Percentiles rank a stretch among this genome's conserved stretches.
These are phyloP conservation scores for Arabidopsis lyrata DNA, from an alignment of 441 rosid genomes.

Conservation along the genomic window DNA sequence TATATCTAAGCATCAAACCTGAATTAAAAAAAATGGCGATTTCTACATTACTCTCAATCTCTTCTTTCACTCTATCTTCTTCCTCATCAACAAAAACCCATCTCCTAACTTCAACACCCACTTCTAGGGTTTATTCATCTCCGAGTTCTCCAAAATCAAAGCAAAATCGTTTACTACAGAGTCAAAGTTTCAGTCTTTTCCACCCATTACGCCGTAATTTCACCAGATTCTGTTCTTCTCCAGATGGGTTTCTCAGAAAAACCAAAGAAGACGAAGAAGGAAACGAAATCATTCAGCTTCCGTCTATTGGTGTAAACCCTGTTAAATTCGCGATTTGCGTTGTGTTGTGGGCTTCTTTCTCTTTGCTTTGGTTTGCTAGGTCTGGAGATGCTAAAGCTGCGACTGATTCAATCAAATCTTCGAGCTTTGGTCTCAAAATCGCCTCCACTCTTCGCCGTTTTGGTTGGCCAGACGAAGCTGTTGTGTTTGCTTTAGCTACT, in stretches of 20 bases:
- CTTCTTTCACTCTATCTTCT: slow-evolving; percentile 44
- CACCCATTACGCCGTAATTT: slow-evolving; percentile 25
- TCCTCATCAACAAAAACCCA: slow-evolving; percentile 46
- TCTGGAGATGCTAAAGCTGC: slow-evolving; percentile 84
- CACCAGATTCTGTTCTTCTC: slow-evolving; percentile 40
- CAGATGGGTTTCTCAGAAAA: slow-evolving; percentile 47
- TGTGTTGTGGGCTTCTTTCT: slow-evolving; percentile 71
- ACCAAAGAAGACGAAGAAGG: slow-evolving; percentile 46
- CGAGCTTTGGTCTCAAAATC: slow-evolving; percentile 74
- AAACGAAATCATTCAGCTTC: slow-evolving; percentile 35
- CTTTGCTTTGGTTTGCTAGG: slow-evolving; percentile 80
- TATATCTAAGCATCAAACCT: background rate
- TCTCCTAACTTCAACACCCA: slow-evolving; percentile 41
- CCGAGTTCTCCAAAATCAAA: slow-evolving; percentile 1
- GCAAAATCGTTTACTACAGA: slow-evolving; percentile 18
- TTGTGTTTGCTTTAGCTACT: slow-evolving; percentile 89
- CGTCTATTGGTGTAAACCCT: slow-evolving; percentile 52
- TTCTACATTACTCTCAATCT: slow-evolving; percentile 49
- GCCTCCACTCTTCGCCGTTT: slow-evolving; percentile 65
- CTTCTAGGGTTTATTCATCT: slow-evolving; percentile 28
- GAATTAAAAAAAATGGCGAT: slow-evolving; percentile 53
- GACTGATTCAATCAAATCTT: slow-evolving; percentile 76
- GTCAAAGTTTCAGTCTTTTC: slow-evolving; percentile 31
- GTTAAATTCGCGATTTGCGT: slow-evolving; percentile 61
- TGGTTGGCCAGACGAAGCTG: slow-evolving; percentile 87